Evolutionary conservation across 2,329 filamentous ascomycete genomes (phyloP), one percentile per base, ranked within the genome.

Genomic region (Tolypocladium album): DNA sequence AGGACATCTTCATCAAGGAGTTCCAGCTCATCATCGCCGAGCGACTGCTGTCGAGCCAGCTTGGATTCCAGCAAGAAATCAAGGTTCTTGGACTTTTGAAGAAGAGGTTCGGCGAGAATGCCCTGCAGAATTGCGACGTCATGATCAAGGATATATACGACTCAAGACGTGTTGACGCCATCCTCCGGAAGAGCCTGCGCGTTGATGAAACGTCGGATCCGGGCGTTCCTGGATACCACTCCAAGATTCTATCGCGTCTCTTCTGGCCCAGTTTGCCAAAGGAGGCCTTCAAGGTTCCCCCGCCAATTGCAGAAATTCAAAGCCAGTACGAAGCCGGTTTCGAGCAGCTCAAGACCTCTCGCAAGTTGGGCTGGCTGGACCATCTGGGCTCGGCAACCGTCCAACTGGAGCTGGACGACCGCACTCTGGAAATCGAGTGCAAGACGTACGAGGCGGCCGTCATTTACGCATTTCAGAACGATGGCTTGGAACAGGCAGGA

Each of bases 71-170:
- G 61, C 91, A 91, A 71, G 94, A 88, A 73, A 83, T 90, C 59
- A 88, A 89, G 59, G 89, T 97, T 5, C 81, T 97, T 7, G 87
- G 93, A 60, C 81, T 97, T 12, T 82, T 99, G 61, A 97, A 97
- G 76, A 82, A 90, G 62, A 86, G 92, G 11, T 92, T 97, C 60
- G 93, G 93, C 31, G 91, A 97, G 65, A 82, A 83, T 36, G 86
- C 90, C 20, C 78, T 99, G 55, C 94, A 97, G 71, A 89, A 90
- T 56, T 97, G 92, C 72, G 93, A 99, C 70, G 94, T 99, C 67
- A 99, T 99, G 94, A 83, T 99, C 60, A 90, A 88, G 64, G 94
- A 99, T 71, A 89, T 97, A 42, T 83, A 89, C 64, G 92, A 97
- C 68, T 96, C 92, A 1, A 81, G 82, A 62, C 82, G 84, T 50